Evolutionary conservation across 768 basidiomycete species (phyloP).

Genomic region (Lanmaoa rubissima): DNA sequence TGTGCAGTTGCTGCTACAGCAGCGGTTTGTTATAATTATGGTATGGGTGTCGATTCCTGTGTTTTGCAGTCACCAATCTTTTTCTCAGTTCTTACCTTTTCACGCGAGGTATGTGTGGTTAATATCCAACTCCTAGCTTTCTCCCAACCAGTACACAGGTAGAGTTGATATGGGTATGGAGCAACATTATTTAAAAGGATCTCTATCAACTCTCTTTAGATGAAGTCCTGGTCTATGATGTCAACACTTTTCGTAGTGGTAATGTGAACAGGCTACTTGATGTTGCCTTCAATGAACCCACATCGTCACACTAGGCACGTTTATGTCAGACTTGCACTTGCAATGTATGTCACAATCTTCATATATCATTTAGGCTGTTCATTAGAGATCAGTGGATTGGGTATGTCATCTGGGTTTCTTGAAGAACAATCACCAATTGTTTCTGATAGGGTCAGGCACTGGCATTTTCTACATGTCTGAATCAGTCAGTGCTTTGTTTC

Average conservation of each 20-base stretch:
- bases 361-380: not conserved
- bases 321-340: constrained; percentile 7
- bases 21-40: constrained; percentile 10
- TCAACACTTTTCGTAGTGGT: constrained; percentile 13
- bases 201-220: not conserved
- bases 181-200: not conserved
- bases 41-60: not conserved
- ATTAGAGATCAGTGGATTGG: constrained; percentile 8
- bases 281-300: not conserved
- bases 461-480: not conserved
- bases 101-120: constrained; percentile 3
- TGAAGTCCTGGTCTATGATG: constrained; percentile 10
- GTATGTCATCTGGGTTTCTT: not conserved
- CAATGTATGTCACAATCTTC: constrained; percentile 1
- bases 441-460: not conserved
- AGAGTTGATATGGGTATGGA: constrained; percentile 14
- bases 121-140: not conserved
- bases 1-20: not conserved
- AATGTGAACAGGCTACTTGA: not conserved
- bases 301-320: not conserved
- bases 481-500: not conserved
- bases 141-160: not conserved
- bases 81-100: constrained; percentile 8
- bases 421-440: not conserved
- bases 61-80: not conserved